A percentile compares a stretch with the other conserved stretches of the same genome.
Conservation (phyloP, 108 stramenopile species). For the Nannochloropsis gaditana region DNA sequence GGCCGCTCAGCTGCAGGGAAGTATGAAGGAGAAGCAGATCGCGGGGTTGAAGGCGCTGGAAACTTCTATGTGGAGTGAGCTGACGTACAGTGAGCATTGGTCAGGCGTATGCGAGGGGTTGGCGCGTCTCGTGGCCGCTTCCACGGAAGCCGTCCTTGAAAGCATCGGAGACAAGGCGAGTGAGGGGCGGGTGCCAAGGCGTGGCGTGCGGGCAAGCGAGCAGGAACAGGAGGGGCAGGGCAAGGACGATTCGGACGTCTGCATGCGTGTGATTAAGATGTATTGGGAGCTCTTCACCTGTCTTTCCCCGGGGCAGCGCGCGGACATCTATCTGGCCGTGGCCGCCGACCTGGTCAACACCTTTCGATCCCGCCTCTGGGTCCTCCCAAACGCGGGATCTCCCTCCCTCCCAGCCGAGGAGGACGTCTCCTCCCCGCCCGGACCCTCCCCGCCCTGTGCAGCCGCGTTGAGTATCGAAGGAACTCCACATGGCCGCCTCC, state of each 20-base stretch:
- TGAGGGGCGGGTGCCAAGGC: not conserved
- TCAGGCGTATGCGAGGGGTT: not conserved
- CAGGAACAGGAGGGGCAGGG: not conserved
- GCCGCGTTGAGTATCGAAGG: not conserved
- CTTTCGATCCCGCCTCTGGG: not conserved
- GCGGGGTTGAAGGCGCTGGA: not conserved
- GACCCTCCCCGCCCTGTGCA: not conserved
- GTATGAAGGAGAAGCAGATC: not conserved
- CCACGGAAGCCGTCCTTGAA: too few species aligned
- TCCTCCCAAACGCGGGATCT: not conserved
- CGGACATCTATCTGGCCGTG: not conserved
- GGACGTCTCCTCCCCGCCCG: not conserved
- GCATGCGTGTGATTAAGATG: not conserved
- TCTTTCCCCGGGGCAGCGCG: not conserved
- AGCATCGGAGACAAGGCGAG: too few species aligned
- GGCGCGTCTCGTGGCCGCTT: not conserved
- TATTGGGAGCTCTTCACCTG: not conserved
- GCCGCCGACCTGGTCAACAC: not conserved
- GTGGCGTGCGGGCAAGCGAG: not conserved
- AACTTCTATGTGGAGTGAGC: not conserved
- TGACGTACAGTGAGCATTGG: conserved; percentile 14
- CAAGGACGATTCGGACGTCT: not conserved
- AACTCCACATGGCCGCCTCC: not conserved
- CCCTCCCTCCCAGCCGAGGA: not conserved
- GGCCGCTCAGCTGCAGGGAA: not conserved